phyloP scores from a whole-genome alignment of 257 asterid species.

The Marsdenia floribunda region DNA sequence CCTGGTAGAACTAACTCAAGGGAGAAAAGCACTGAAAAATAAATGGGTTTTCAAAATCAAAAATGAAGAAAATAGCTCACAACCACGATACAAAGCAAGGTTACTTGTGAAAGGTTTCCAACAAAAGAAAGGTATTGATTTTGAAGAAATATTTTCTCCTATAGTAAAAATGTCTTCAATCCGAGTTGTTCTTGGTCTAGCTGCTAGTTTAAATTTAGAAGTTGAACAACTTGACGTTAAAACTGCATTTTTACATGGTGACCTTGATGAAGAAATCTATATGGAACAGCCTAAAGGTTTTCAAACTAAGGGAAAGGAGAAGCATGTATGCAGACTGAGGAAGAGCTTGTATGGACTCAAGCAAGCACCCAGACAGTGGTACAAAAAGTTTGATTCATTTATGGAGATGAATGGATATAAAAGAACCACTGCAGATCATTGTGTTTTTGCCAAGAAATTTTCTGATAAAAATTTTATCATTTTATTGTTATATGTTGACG shows the following conservation, averaged over 20 bases:
- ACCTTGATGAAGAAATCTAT: no score
- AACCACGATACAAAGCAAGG: background rate
- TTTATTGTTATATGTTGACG: no score
- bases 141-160: no score
- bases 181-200: background rate
- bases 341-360: constrained; percentile 1
- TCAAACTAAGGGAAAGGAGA: background rate
- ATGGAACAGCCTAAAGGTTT: constrained; percentile 7
- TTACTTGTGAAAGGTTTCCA: background rate
- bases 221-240: constrained; percentile 6
- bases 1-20: no score
- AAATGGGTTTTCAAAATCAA: constrained; percentile 1
- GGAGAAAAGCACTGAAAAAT: background rate
- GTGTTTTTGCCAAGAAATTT: background rate
- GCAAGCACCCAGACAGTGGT: no score
- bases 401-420: background rate
- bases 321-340: background rate
- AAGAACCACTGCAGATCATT: no score
- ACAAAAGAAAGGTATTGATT: constrained; percentile 2
- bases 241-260: no score
- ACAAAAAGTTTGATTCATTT: no score
- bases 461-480: no score
- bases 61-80: background rate
- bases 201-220: constrained; percentile 3
- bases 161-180: constrained; percentile 13